phyloP scores from a whole-genome alignment of 345 rosid genomes.

The Populus ilicifolia region DNA sequence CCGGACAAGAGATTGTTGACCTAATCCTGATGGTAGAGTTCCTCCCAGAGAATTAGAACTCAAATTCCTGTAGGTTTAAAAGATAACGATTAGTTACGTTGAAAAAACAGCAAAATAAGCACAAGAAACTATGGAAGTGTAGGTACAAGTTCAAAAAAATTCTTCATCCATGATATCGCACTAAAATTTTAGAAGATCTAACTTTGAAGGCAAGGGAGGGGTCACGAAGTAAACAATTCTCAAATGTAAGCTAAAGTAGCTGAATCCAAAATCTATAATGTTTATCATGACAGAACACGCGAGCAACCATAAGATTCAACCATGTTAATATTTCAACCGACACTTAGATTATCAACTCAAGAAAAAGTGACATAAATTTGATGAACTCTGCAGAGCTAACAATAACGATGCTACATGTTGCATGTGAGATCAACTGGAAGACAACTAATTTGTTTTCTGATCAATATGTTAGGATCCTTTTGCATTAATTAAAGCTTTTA shows the following conservation, averaged over 20 bases:
- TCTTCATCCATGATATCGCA: background rate
- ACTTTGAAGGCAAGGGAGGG: background rate
- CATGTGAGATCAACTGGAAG: background rate
- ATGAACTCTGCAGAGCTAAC: background rate
- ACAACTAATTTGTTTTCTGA: background rate
- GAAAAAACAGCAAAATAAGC: background rate
- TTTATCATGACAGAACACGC: background rate
- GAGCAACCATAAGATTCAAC: background rate
- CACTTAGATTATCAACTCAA: no score
- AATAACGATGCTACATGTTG: background rate
- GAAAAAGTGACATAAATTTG: background rate
- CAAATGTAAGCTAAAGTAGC: background rate
- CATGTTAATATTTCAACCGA: no score
- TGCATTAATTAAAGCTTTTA: background rate
- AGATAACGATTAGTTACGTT: background rate
- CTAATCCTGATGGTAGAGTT: constrained; percentile 67
- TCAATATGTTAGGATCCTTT: background rate
- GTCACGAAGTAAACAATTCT: background rate
- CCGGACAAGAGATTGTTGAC: constrained; percentile 60
- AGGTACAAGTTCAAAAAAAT: background rate
- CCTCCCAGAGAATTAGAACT: constrained; percentile 75
- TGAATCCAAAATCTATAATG: background rate
- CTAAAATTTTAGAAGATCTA: background rate
- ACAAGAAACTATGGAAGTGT: background rate
- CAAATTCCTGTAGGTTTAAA: constrained; percentile 58